phyloP scores from a whole-genome alignment of 257 asterid species.

The Jasminum sambac region DNA sequence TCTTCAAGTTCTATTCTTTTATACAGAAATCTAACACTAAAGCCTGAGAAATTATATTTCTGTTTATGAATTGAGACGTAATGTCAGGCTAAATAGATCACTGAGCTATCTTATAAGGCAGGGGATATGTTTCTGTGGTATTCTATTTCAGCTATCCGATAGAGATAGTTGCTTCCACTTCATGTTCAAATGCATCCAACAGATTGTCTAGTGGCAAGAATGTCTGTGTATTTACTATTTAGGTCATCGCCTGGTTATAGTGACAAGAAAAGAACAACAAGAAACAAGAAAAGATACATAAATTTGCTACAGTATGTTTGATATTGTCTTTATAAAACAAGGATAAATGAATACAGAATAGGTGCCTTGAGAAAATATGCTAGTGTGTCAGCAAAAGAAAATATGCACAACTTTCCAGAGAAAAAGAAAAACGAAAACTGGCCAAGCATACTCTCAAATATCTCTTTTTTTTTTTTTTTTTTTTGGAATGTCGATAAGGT shows the following conservation, averaged over 20 bases:
- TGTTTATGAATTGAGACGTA: not conserved
- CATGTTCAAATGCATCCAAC: not conserved
- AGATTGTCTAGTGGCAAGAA: not conserved
- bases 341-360: no score
- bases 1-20: not conserved
- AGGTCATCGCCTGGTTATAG: not conserved
- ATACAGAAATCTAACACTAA: not conserved
- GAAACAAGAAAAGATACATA: no score
- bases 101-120: not conserved
- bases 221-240: not conserved
- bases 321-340: no score
- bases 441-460: no score
- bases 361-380: no score
- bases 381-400: no score
- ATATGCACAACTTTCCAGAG: no score
- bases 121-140: not conserved
- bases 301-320: no score
- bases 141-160: not conserved
- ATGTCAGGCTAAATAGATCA: not conserved
- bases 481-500: not conserved
- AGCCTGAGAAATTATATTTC: not conserved
- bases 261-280: no score
- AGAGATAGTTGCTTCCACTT: not conserved
- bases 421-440: no score
- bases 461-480: not conserved